Evolutionary conservation across 352 stramenopile species (phyloP).

Genomic region (Phytophthora pistaciae): DNA sequence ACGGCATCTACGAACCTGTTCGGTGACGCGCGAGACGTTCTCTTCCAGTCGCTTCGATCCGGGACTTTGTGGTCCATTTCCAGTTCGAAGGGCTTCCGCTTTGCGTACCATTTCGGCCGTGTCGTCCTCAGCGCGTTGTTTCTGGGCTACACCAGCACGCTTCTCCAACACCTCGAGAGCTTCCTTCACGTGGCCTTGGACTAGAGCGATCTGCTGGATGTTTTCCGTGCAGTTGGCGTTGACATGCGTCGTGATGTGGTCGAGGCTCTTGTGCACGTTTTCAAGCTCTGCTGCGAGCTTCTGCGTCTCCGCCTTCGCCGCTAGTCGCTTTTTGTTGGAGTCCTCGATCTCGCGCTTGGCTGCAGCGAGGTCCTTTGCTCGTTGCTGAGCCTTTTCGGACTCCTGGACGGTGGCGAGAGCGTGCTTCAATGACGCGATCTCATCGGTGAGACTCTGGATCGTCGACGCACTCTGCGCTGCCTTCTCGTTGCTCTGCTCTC

Average conservation of each 20-base stretch:
- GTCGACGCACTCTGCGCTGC: constrained; percentile 47
- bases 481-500: constrained; percentile 66
- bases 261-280: constrained; percentile 69
- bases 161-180: constrained; percentile 77
- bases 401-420: constrained; percentile 70
- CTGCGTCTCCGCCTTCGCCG: constrained; percentile 84
- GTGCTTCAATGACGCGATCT: constrained; percentile 68
- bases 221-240: constrained; percentile 63
- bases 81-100: constrained; percentile 50
- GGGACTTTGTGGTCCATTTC: constrained; percentile 45
- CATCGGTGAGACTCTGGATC: constrained; percentile 65
- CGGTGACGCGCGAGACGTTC: constrained; percentile 66
- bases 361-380: constrained; percentile 67
- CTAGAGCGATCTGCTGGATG: constrained; percentile 63
- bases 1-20: constrained; percentile 52
- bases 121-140: constrained; percentile 44
- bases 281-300: constrained; percentile 82
- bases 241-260: constrained; percentile 61
- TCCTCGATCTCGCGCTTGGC: constrained; percentile 82
- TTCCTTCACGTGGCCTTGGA: constrained; percentile 78
- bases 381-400: constrained; percentile 76
- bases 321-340: constrained; percentile 83
- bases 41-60: constrained; percentile 73
- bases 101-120: constrained; percentile 58
- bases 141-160: constrained; percentile 37